These are phyloP conservation scores for Colletotrichum sansevieriae DNA, from an alignment of 2,329 filamentous ascomycete genomes.

Conservation along the genomic window DNA sequence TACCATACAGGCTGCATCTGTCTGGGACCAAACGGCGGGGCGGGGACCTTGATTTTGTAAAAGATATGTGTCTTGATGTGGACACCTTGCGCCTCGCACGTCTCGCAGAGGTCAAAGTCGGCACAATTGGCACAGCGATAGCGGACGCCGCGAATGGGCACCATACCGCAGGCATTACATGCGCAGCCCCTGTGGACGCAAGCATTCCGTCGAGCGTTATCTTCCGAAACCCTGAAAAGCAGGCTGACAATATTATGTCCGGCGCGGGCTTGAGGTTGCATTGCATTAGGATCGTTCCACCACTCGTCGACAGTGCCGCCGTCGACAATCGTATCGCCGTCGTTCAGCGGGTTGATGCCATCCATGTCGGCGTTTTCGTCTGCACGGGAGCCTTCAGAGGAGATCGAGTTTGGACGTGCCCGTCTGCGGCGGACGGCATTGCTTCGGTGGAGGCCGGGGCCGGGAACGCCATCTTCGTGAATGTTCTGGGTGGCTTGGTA, in stretches of 20 bases:
- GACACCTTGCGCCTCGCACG: constrained; percentile 83
- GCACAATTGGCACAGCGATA: constrained; percentile 97
- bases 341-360: constrained; percentile 47
- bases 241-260: constrained; percentile 88
- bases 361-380: constrained; percentile 60
- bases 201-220: constrained; percentile 87
- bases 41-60: constrained; percentile 93
- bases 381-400: constrained; percentile 55
- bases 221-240: constrained; percentile 92
- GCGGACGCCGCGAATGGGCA: constrained; percentile 90
- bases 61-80: constrained; percentile 95
- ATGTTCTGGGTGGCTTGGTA: constrained; percentile 55
- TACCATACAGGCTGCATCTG: constrained; percentile 89
- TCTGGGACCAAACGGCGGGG: constrained; percentile 84
- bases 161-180: constrained; percentile 89
- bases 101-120: constrained; percentile 95
- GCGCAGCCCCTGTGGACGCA: constrained; percentile 94
- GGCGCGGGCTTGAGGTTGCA: constrained; percentile 60
- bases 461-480: constrained; percentile 42
- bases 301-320: constrained; percentile 61
- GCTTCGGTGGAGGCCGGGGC: constrained; percentile 69
- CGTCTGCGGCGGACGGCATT: constrained; percentile 72
- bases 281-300: constrained; percentile 61
- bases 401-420: constrained; percentile 55
- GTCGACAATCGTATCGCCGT: constrained; percentile 56